A percentile compares a stretch with the other conserved stretches of the same genome.
phyloP scores from a whole-genome alignment of 345 rosid genomes.

The Iberis pinnata region DNA sequence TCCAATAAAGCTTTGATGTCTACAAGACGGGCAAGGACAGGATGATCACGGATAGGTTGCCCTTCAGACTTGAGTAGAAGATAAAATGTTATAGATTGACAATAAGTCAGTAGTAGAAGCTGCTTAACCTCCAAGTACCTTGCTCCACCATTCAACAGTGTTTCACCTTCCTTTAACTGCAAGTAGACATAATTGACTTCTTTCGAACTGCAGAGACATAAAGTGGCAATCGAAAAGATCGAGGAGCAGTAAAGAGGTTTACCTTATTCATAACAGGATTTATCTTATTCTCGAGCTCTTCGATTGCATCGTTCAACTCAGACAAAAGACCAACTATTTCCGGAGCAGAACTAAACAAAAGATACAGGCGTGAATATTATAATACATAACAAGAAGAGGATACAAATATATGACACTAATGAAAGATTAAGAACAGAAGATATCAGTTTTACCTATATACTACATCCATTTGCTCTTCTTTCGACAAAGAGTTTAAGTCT shows the following conservation, averaged over 20 bases:
- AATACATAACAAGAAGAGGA: not conserved
- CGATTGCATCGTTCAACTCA: conserved; percentile 63
- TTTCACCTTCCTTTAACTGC: conserved; percentile 48
- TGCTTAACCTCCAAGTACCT: conserved; percentile 78
- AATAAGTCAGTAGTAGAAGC: conserved; percentile 64
- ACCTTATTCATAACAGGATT: conserved; percentile 71
- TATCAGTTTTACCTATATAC: conserved; percentile 50
- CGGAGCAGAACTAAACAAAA: conserved; percentile 72
- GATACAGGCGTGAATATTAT: not conserved
- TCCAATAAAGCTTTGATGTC: conserved; percentile 68
- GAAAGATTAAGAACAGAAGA: not conserved
- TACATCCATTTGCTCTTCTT: conserved; percentile 83
- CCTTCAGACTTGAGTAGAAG: conserved; percentile 94
- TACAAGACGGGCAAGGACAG: conserved; percentile 80
- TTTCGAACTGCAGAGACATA: not conserved
- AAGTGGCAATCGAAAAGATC: not conserved
- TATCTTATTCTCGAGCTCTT: conserved; percentile 61
- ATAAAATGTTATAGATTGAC: conserved; percentile 85
- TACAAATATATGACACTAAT: not conserved
- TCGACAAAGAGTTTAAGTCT: conserved; percentile 68
- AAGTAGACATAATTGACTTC: conserved; percentile 15
- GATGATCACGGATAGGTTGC: conserved; percentile 81
- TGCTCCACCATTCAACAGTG: conserved; percentile 39
- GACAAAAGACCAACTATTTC: conserved; percentile 80
- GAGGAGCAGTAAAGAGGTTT: conserved; percentile 11